Evolutionary conservation across 768 basidiomycete genomes (phyloP).

Genomic region (Panaeolus cyanescens): DNA sequence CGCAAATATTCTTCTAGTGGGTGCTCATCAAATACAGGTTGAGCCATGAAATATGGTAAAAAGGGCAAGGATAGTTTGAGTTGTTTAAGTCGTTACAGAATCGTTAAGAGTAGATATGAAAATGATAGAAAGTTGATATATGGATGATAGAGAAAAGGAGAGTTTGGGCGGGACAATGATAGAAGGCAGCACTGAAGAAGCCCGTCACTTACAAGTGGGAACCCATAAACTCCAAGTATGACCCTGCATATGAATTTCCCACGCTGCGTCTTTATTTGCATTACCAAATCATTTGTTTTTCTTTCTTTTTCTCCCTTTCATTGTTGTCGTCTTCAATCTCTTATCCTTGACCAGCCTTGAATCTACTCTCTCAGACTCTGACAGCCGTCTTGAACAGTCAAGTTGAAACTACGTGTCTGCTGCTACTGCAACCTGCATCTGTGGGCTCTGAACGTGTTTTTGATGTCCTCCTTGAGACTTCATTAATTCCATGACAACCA

Average conservation of each 20-base stretch:
- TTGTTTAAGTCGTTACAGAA: conserved; percentile 18
- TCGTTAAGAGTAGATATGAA: conserved; percentile 18
- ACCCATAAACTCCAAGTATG: neutral
- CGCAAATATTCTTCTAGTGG: conserved; percentile 73
- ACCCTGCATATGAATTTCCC: neutral
- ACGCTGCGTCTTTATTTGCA: neutral
- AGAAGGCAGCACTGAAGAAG: neutral
- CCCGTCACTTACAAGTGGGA: neutral
- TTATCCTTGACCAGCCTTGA: neutral
- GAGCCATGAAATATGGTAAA: conserved; percentile 56
- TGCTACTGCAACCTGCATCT: neutral
- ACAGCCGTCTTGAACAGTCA: neutral
- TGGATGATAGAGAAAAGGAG: conserved; percentile 10
- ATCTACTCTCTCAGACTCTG: neutral
- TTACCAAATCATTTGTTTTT: neutral
- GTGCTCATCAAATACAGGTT: conserved; percentile 77
- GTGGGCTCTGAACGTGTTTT: neutral
- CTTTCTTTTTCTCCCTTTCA: neutral
- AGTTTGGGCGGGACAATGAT: conserved; percentile 9
- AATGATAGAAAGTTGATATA: conserved; percentile 6
- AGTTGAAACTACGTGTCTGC: neutral
- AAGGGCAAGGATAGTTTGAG: conserved; percentile 3
- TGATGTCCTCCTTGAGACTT: neutral
- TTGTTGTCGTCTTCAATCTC: neutral
- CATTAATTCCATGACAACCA: neutral